Conservation (phyloP, 2,329 filamentous ascomycete genomes). For the Fusarium buxicola region DNA sequence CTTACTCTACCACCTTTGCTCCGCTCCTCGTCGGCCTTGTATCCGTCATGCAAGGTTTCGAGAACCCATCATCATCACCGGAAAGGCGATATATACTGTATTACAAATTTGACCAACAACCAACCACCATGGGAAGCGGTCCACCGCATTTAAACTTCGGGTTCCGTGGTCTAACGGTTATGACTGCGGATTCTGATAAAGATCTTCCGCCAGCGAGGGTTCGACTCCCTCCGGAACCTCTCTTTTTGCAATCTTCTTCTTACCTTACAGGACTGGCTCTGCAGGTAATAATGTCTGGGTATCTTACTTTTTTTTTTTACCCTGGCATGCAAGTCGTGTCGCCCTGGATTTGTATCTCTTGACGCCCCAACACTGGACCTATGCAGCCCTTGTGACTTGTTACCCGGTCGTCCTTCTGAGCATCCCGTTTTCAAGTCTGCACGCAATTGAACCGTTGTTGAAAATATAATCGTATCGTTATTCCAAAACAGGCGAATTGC, state of each 20-base stretch:
- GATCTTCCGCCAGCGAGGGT: constrained; percentile 17
- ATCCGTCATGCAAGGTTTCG: no score
- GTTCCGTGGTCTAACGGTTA: constrained; percentile 19
- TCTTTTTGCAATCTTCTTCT: not conserved
- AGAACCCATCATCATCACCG: no score
- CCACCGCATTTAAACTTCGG: not conserved
- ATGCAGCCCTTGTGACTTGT: no score
- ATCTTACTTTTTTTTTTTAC: not conserved
- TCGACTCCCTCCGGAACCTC: constrained; percentile 15
- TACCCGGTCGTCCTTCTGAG: no score
- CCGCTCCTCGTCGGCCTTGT: no score
- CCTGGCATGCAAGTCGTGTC: no score
- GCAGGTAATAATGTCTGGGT: not conserved
- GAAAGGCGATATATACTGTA: not conserved
- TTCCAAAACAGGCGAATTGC: constrained; percentile 25
- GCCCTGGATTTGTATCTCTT: no score
- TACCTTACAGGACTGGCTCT: not conserved
- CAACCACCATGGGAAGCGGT: not conserved
- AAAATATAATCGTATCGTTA: constrained; percentile 2
- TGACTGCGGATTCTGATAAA: constrained; percentile 22
- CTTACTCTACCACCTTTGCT: no score
- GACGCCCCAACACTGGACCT: no score
- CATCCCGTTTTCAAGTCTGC: no score
- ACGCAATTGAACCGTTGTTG: not conserved
- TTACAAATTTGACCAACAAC: not conserved